Conservation (phyloP, 768 basidiomycete species). For the Boletus rubropictus region DNA sequence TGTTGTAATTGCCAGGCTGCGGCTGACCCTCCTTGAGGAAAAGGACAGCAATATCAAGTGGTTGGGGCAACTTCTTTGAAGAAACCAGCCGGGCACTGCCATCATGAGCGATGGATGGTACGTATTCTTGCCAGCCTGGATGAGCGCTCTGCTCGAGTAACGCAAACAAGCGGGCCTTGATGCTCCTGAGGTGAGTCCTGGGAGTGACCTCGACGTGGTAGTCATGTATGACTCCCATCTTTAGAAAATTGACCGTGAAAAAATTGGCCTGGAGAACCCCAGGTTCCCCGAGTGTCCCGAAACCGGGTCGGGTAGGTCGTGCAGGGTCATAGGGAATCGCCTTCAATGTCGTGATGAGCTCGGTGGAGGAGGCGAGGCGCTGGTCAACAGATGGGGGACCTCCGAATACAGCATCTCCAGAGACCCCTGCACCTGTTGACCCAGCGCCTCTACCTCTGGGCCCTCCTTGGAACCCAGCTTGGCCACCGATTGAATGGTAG, state of each 20-base stretch:
- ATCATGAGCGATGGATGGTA: conserved; percentile 38
- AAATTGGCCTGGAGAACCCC: conserved; percentile 46
- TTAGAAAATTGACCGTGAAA: conserved; percentile 41
- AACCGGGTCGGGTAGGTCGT: conserved; percentile 44
- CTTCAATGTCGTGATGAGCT: conserved; percentile 28
- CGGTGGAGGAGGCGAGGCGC: conserved; percentile 25
- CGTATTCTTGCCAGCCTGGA: conserved; percentile 34
- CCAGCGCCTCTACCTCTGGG: conserved; percentile 24
- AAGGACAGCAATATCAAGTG: conserved; percentile 28
- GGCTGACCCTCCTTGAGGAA: conserved; percentile 39
- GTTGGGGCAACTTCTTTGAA: conserved; percentile 33
- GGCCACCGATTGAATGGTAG: conserved; percentile 1
- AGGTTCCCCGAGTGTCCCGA: conserved; percentile 35
- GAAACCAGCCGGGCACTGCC: conserved; percentile 39
- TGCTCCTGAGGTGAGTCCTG: conserved; percentile 30
- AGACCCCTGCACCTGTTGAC: conserved; percentile 21
- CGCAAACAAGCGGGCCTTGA: conserved; percentile 37
- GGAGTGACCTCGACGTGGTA: conserved; percentile 40
- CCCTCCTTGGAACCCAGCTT: conserved; percentile 10
- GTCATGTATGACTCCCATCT: conserved; percentile 36
- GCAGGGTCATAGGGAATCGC: conserved; percentile 28
- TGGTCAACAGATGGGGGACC: conserved; percentile 30
- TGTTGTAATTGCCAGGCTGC: conserved; percentile 26
- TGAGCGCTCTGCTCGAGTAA: conserved; percentile 37
- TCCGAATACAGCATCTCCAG: conserved; percentile 28